Base-by-base conservation (phyloP, 2,329 filamentous ascomycete genomes). In the Metarhizium humberi region DNA sequence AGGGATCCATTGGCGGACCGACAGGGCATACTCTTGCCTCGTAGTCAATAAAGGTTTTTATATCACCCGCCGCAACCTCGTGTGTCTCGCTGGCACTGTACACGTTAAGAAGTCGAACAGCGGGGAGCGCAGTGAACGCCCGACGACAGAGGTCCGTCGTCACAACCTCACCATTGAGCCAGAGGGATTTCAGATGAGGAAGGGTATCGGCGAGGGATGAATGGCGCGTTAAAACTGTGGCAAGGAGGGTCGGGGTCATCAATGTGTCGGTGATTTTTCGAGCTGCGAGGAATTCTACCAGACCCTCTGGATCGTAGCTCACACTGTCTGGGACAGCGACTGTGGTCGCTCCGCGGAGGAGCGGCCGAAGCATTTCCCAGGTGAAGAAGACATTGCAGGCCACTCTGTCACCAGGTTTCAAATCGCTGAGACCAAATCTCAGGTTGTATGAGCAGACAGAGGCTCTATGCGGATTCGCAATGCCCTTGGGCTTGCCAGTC, bases 371-470 rank as follows among this genome's bases (percentile, higher is more conserved):
- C 55, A 92, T 91, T 67, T 92, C 88, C 88, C 88, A 92, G 50
- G 92, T 78, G 66, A 92, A 92, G 69, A 92, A 92, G 57, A 92
- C 88, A 74, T 92, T 92, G 72, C 88, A 92, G n/a, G 88, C 88
- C 11, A 92, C 87, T 6, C 88, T 81, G 61, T 91, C 88, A 16
- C 87, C 87, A 0, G 84, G 85, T 18, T 78, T 71, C 3, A 90
- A 73, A 66, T 92, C 85, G 60, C 83, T 86, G 51, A 92, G 69
- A 10, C 73, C 75, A 64, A 92, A 92, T 67, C 88, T 76, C 59
- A 90, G 69, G 61, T 89, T 76, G 66, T 92, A 92, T 6, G 88
- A 92, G 32, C 81, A 78, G 1, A 92, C 84, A 0, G 88, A 77
- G 16, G 88, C 88, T 63, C 81, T 77, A 67, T 92, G 88, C 2